These are phyloP conservation scores for Leersia perrieri DNA, from an alignment of 176 grass and related monocot species.

Conservation along the genomic window DNA sequence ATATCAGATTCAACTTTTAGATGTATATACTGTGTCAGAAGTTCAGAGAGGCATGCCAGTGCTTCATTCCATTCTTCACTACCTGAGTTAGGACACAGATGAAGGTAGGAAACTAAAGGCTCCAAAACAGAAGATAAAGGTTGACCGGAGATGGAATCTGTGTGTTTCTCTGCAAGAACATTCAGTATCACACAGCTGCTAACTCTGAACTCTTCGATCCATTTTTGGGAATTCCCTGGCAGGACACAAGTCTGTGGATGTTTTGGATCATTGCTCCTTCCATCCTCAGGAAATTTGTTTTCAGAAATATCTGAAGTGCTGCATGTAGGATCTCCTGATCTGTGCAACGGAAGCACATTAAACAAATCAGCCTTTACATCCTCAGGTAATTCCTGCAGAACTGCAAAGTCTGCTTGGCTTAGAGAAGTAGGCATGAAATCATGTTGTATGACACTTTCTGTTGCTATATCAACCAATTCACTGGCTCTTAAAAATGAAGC, in stretches of 20 bases:
- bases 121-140: constrained; percentile 62
- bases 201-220: constrained; percentile 56
- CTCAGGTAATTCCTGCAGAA: constrained; percentile 72
- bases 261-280: constrained; percentile 28
- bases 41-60: constrained; percentile 32
- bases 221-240: constrained; percentile 47
- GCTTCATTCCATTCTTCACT: constrained; percentile 59
- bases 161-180: constrained; percentile 41
- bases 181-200: constrained; percentile 55
- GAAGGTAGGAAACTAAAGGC: constrained; percentile 40
- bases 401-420: constrained; percentile 64
- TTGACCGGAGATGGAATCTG: constrained; percentile 20
- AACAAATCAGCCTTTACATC: constrained; percentile 67
- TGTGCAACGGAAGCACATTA: constrained; percentile 56
- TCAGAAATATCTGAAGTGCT: constrained; percentile 29
- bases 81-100: constrained; percentile 33
- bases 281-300: constrained; percentile 21
- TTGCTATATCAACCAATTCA: constrained; percentile 26
- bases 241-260: constrained; percentile 17
- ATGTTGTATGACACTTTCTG: constrained; percentile 13
- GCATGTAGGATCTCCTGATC: constrained; percentile 35
- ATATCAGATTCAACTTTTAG: constrained; percentile 77
- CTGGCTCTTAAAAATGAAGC: constrained; percentile 50
- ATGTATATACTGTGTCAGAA: constrained; percentile 68
- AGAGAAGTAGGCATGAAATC: constrained; percentile 76